phyloP scores from a whole-genome alignment of 2,329 filamentous ascomycete genomes.

The Aspergillus novofumigatus region DNA sequence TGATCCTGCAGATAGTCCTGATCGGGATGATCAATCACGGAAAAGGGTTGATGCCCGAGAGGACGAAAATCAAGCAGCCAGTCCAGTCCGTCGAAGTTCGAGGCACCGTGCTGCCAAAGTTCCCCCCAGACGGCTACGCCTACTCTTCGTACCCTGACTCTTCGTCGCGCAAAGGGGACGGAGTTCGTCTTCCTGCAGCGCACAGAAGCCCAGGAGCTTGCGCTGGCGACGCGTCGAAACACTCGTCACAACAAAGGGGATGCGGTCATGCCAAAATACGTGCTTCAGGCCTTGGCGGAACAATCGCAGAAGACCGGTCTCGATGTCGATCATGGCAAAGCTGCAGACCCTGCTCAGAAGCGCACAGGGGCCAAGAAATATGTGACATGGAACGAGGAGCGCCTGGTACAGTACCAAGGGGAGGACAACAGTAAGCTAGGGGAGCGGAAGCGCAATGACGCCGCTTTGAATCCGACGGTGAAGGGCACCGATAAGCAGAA shows the following conservation, averaged over 20 bases:
- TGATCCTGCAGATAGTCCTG: constrained; percentile 14
- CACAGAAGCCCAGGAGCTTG: constrained; percentile 40
- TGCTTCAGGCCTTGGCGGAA: constrained; percentile 23
- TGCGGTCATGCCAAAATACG: constrained; percentile 30
- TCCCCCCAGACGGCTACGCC: constrained; percentile 19
- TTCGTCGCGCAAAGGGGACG: constrained; percentile 42
- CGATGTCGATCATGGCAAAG: constrained; percentile 6
- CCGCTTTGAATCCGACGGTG: constrained; percentile 9
- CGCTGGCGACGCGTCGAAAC: constrained; percentile 40
- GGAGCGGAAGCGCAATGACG: constrained; percentile 17
- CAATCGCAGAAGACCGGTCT: constrained; percentile 7
- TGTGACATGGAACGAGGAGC: constrained; percentile 38
- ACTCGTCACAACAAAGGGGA: constrained; percentile 41
- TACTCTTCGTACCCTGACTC: constrained; percentile 35
- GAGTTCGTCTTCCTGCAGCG: constrained; percentile 43
- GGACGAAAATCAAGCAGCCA: constrained; percentile 17
- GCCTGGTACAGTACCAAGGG: constrained; percentile 34
- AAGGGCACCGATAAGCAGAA: constrained; percentile 21
- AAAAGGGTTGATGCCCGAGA: constrained; percentile 9
- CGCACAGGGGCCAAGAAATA: constrained; percentile 20
- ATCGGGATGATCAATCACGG: constrained; percentile 11
- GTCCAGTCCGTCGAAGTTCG: constrained; percentile 36
- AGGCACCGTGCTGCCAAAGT: constrained; percentile 25
- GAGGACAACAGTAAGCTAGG: constrained; percentile 15
- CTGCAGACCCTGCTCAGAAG: constrained; percentile 4